These are phyloP conservation scores for Dipteronia dyeriana DNA, from an alignment of 345 rosid genomes.

Conservation along the genomic window DNA sequence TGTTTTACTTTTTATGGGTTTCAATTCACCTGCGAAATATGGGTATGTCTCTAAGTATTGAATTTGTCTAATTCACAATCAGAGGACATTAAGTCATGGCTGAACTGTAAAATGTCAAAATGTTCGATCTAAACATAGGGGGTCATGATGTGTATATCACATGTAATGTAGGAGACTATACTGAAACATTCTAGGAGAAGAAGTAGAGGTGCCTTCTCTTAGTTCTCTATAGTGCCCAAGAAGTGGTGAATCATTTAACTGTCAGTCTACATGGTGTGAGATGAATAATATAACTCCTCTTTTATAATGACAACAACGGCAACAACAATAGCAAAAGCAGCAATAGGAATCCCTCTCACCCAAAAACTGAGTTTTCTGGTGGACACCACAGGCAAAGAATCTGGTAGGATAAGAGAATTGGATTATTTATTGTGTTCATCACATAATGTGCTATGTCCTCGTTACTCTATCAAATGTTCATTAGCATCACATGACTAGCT, in stretches of 20 bases:
- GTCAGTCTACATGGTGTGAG: background rate
- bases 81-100: background rate
- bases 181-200: background rate
- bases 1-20: background rate
- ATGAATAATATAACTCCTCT: slow-evolving; percentile 1
- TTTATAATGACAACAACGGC: background rate
- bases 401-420: background rate
- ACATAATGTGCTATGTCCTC: background rate
- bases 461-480: background rate
- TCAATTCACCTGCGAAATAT: too few relatives aligned
- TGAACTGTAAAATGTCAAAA: background rate
- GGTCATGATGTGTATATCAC: background rate
- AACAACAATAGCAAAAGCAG: background rate
- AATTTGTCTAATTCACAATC: slow-evolving; percentile 3
- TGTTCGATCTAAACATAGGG: background rate
- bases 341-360: background rate
- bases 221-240: background rate
- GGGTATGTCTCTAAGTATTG: background rate
- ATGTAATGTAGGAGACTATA: background rate
- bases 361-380: background rate
- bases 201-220: background rate
- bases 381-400: slow-evolving; percentile 6
- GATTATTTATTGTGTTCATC: background rate
- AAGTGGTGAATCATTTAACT: background rate
- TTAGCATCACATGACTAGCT: background rate